Conservation (phyloP, 306 rosid species). For the Vigna mungo region DNA sequence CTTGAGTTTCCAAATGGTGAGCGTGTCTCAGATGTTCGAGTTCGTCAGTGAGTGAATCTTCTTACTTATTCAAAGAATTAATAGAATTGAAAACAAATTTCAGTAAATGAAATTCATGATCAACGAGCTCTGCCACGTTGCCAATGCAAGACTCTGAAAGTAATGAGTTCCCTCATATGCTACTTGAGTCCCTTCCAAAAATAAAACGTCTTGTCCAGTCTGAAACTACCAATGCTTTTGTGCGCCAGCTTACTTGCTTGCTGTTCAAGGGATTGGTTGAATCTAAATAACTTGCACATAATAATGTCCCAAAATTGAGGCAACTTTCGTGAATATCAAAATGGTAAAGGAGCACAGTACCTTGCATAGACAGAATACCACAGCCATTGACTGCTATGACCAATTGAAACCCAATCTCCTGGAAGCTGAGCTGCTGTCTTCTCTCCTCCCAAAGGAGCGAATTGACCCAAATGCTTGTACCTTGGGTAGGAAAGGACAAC, state of each 20-base stretch:
- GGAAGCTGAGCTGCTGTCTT: slow-evolving; percentile 99
- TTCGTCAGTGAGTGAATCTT: neutral
- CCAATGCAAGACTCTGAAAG: slow-evolving; percentile 16
- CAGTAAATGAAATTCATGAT: neutral
- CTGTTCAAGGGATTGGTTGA: slow-evolving; percentile 53
- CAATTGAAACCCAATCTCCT: slow-evolving; percentile 96
- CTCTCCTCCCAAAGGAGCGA: slow-evolving; percentile 98
- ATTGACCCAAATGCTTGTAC: slow-evolving; percentile 97
- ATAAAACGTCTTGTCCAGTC: slow-evolving; percentile 88
- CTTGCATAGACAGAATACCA: slow-evolving; percentile 99
- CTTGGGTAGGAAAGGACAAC: slow-evolving; percentile 51
- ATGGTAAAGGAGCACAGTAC: slow-evolving; percentile 42
- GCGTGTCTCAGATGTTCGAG: neutral
- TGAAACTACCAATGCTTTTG: slow-evolving; percentile 79
- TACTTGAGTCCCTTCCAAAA: slow-evolving; percentile 91
- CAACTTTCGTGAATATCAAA: neutral
- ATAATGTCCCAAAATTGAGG: slow-evolving; percentile 18
- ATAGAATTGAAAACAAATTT: slow-evolving; percentile 24
- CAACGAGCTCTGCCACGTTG: neutral
- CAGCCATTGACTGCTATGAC: slow-evolving; percentile 94
- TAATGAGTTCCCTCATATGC: slow-evolving; percentile 47
- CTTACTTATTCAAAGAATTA: slow-evolving; percentile 37
- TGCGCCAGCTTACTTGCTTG: slow-evolving; percentile 99
- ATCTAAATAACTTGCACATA: slow-evolving; percentile 31
- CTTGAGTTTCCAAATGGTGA: neutral